Base-by-base conservation (phyloP, 495 filamentous ascomycete genomes). In the Podospora pseudopauciseta region DNA sequence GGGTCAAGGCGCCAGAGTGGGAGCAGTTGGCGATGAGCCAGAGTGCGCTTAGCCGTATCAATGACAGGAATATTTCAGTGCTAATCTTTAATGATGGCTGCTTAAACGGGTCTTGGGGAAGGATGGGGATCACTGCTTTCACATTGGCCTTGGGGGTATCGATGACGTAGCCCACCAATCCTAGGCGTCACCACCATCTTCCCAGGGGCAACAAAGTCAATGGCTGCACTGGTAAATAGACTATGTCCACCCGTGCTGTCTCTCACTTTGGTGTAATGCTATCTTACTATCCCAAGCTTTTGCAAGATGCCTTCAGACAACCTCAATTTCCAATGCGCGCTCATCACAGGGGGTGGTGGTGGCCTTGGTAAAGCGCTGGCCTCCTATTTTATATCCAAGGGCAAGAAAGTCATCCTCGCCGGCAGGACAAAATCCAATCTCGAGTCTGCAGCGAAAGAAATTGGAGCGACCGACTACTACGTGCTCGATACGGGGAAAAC, bases 341-440 rank as follows among this genome's bases (percentile, higher is more conserved):
- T 81, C 3, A 70, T 82, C 34, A 83, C 82, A 28, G 84, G 82
- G 60, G 81, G 82, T 26, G 81, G 76, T 27, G 81, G 80, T 63
- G 83, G 83, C 57, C 78, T 86, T 63, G 83, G 83, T 39, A 73
- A 76, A 55, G 80, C 81, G 18, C 73, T 84, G 20, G 72, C 82
- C 0, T 55, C 79, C 26, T 80, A 79, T 65, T 73, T 86, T 30
- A 71, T 82, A 32, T 67, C 72, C 11, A 67, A 76, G 63, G 79
- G 80, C 61, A 82, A 83, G 65, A 81, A 80, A 62, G 79, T 84
- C 28, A 77, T 85, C 65, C 78, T 84, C 53, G 78, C 74, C 20
- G 80, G 83, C 7, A 78, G 81, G 59, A 84, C 80, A 26, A 80
- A 84, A 65, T 72, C 78, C n/a, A 84, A 75, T 6, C 72, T 85